Conservation (phyloP, 75 land plant genomes). For the Picea sitchensis region DNA sequence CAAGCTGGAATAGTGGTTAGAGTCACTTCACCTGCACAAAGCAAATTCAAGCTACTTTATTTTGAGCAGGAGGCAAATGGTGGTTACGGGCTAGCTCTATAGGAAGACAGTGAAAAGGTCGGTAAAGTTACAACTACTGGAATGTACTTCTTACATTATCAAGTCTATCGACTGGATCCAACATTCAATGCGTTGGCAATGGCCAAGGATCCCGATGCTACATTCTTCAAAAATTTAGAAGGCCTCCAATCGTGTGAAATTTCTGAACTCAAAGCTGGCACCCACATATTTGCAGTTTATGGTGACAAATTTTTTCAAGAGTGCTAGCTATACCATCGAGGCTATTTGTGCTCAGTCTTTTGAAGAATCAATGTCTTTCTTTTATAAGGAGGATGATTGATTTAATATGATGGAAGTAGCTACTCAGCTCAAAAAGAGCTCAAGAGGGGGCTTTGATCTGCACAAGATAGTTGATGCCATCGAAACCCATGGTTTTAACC, state of each 20-base stretch:
- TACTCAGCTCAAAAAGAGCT: no score
- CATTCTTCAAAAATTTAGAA: slow-evolving; percentile 89
- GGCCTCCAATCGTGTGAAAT: slow-evolving; percentile 97
- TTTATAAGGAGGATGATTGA: no score
- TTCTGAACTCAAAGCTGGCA: slow-evolving; percentile 82
- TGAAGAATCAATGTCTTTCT: slow-evolving; percentile 36
- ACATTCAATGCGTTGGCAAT: slow-evolving; percentile 81
- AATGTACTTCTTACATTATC: slow-evolving; percentile 88
- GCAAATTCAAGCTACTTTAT: slow-evolving; percentile 94
- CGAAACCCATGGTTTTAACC: no score
- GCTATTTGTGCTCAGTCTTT: slow-evolving; percentile 78
- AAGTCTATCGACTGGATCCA: slow-evolving; percentile 87
- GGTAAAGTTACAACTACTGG: slow-evolving; percentile 88
- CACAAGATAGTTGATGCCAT: no score
- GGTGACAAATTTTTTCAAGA: slow-evolving; percentile 96
- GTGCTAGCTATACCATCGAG: slow-evolving; percentile 91
- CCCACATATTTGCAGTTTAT: slow-evolving; percentile 95
- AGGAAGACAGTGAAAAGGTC: slow-evolving; percentile 88
- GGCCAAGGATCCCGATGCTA: slow-evolving; percentile 96
- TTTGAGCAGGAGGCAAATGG: slow-evolving; percentile 91
- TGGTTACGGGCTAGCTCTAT: slow-evolving; percentile 77
- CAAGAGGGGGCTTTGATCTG: no score
- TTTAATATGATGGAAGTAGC: no score
- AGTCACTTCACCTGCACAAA: slow-evolving; percentile 84
- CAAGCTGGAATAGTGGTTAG: slow-evolving; percentile 74